Base-by-base conservation (phyloP, 2,329 filamentous ascomycete species). In the Aspergillus piperis region DNA sequence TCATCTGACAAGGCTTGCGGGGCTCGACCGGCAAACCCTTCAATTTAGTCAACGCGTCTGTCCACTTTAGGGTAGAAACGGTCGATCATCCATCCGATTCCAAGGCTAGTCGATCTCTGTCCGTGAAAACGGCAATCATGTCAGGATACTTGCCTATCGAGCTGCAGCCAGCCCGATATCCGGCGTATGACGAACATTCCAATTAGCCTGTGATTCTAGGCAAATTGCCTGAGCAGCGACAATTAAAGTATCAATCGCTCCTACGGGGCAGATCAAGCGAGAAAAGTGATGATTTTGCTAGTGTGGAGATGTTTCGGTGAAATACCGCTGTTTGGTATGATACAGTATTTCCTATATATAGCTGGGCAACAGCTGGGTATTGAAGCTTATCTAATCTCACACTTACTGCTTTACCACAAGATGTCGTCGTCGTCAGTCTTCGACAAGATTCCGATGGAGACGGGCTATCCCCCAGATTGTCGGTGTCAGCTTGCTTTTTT, bases 1-100 rank as follows among this genome's bases (percentile, higher is more conserved):
- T 58, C 56, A 58, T 53, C 47, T 58, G 56, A 58, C 48, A 53
- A 42, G 48, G 50, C 47, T 41, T 42, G 47, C 48, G 48, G 56
- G 56, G 47, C 49, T 30, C 27, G 25, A n/a, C 56, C 48, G 56
- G 39, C 56, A 27, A 58, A 53, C 38, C 38, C 48, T 25, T 25
- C 21, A 51, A 17, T 57, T 19, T 50, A 44, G 27, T 57, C 27
- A 25, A 44, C 48, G 39, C 25, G 23, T 25, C 38, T 58, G 39
- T 52, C 56, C 56, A 30, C 32, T 53, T 58, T 51, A 19, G 47
- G 38, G 53, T 30, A 50, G 25, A 50, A 50, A 30, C 25, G 47
- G 47, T 50, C 47, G 47, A 50, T 50, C 47, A 50, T n/a, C 47
- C 47, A 30, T 50, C 47, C 47, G 47, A 50, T 50, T 56, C 50